Evolutionary conservation across 2,329 filamentous ascomycete genomes (phyloP).

Genomic region (Aaosphaeria pasadenensis): DNA sequence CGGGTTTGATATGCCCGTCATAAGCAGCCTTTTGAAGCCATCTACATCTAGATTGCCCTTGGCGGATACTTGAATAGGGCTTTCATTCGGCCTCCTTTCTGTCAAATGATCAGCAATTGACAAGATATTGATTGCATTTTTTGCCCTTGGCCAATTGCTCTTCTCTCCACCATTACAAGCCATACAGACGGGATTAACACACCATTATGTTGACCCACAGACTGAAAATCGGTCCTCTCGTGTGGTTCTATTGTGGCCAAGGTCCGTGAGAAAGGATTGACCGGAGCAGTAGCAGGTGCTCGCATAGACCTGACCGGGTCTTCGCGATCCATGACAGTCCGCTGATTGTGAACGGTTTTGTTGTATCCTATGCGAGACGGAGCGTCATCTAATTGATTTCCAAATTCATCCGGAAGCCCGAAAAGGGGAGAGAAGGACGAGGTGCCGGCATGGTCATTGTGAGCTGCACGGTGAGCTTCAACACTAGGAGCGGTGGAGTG

Average conservation of each 20-base stretch:
- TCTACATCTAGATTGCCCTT: slow-evolving; percentile 66
- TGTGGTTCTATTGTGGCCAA: slow-evolving; percentile 35
- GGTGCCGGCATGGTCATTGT: no score
- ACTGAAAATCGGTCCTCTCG: slow-evolving; percentile 10
- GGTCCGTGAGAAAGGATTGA: slow-evolving; percentile 39
- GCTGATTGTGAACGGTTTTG: no score
- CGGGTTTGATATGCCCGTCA: slow-evolving; percentile 64
- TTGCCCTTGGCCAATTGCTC: no score
- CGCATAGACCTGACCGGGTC: slow-evolving; percentile 8
- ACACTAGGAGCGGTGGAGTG: slow-evolving; percentile 4
- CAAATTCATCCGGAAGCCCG: no score
- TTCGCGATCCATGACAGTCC: no score
- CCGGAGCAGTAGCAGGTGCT: slow-evolving; percentile 19
- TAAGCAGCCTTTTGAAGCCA: slow-evolving; percentile 70
- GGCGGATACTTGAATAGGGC: slow-evolving; percentile 1
- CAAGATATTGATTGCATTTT: no score
- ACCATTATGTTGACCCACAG: slow-evolving; percentile 11
- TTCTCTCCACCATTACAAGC: not conserved
- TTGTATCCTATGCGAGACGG: no score
- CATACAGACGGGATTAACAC: slow-evolving; percentile 4
- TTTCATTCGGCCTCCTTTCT: no score
- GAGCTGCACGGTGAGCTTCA: no score
- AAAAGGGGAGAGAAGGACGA: no score
- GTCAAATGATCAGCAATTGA: no score
- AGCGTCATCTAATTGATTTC: no score